Evolutionary conservation across 139 green algal genomes (phyloP).

Genomic region (Chlorella vulgaris): DNA sequence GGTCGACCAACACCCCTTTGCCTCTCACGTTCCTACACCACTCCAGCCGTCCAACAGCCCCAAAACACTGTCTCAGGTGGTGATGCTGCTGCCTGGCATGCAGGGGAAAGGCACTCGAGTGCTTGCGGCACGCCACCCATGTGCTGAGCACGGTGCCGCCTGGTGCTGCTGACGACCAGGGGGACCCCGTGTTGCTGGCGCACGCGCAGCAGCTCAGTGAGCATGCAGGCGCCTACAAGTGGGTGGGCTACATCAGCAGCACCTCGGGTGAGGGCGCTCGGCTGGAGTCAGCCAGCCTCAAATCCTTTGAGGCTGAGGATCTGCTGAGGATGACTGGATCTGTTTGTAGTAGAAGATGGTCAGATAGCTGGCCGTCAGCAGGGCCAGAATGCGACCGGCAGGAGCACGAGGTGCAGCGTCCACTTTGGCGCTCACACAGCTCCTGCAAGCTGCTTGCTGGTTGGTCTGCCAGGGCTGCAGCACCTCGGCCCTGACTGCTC

Average conservation of each 20-base stretch:
- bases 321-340: too few relatives aligned
- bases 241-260: slow-evolving; percentile 72
- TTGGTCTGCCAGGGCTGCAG: too few relatives aligned
- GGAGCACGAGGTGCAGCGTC: too few relatives aligned
- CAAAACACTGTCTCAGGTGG: background rate
- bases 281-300: background rate
- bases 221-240: slow-evolving; percentile 21
- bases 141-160: slow-evolving; percentile 54
- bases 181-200: slow-evolving; percentile 39
- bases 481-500: too few relatives aligned
- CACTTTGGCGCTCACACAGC: too few relatives aligned
- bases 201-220: slow-evolving; percentile 18
- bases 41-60: background rate
- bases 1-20: too few relatives aligned
- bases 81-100: background rate
- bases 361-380: too few relatives aligned
- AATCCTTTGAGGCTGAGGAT: background rate
- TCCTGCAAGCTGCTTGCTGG: too few relatives aligned
- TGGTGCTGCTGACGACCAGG: background rate
- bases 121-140: slow-evolving; percentile 33
- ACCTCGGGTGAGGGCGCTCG: slow-evolving; percentile 35
- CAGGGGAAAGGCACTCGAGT: slow-evolving; percentile 24
- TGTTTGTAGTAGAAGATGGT: too few relatives aligned
- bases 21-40: background rate
- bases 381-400: too few relatives aligned